Evolutionary conservation across 2,329 filamentous ascomycete species (phyloP).

Genomic region (Alternaria infectoria): DNA sequence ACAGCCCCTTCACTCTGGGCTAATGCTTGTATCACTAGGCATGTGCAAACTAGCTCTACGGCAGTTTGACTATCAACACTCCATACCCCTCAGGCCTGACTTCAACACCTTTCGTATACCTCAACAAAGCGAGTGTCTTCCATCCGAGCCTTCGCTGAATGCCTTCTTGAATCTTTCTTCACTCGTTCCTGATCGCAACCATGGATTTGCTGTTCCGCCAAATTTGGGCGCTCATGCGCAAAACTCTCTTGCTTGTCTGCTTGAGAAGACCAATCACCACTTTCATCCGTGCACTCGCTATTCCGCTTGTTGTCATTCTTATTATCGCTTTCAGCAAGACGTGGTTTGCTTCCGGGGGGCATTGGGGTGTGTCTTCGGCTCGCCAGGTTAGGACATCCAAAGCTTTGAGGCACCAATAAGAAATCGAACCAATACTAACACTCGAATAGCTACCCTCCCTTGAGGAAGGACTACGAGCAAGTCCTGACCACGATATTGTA

Average conservation of each 20-base stretch:
- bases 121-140: neutral
- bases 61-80: neutral
- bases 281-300: neutral
- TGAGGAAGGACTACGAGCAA: neutral
- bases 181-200: neutral
- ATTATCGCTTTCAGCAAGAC: neutral
- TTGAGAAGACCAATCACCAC: neutral
- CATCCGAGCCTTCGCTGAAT: neutral
- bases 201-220: neutral
- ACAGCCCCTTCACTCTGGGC: neutral
- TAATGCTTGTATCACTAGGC: neutral
- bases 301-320: neutral
- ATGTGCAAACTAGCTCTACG: neutral
- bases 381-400: neutral
- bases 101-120: neutral
- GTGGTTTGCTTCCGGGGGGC: neutral
- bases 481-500: slow-evolving; percentile 68
- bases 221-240: neutral
- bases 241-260: neutral
- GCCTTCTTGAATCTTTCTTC: neutral
- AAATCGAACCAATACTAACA: neutral
- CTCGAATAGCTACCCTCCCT: neutral
- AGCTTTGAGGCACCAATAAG: neutral
- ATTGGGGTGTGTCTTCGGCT: neutral
- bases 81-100: neutral